phyloP scores from a whole-genome alignment of 768 basidiomycete genomes.

The Russula sp. region DNA sequence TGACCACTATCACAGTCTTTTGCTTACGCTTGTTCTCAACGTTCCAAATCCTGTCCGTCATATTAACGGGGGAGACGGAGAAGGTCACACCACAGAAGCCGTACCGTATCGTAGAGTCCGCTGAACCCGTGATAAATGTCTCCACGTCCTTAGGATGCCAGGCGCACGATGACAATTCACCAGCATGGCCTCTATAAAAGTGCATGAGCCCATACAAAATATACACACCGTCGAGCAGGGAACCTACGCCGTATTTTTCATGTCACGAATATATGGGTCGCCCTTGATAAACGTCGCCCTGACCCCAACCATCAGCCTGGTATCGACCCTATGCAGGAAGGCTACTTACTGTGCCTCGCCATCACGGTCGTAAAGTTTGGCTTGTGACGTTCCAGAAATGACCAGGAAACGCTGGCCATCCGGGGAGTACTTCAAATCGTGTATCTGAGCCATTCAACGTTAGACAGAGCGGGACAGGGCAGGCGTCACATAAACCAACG shows the following conservation, averaged over 20 bases:
- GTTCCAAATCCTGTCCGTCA: slow-evolving; percentile 77
- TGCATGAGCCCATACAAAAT: slow-evolving; percentile 1
- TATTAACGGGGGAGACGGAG: slow-evolving; percentile 4
- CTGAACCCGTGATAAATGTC: slow-evolving; percentile 87
- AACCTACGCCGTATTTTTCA: slow-evolving; percentile 94
- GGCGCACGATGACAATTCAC: slow-evolving; percentile 79
- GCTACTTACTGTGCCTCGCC: slow-evolving; percentile 83
- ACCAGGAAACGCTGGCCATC: slow-evolving; percentile 83
- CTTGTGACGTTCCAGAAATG: slow-evolving; percentile 81
- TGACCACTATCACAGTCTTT: slow-evolving; percentile 93
- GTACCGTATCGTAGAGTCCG: slow-evolving; percentile 91
- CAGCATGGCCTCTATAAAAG: slow-evolving; percentile 77
- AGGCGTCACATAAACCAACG: slow-evolving; percentile 40
- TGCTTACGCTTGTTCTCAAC: slow-evolving; percentile 89
- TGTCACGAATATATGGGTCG: slow-evolving; percentile 96
- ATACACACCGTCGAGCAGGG: slow-evolving; percentile 2
- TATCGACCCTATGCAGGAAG: slow-evolving; percentile 26
- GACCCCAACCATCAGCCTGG: slow-evolving; percentile 44
- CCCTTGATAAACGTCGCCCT: slow-evolving; percentile 86
- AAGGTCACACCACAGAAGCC: slow-evolving; percentile 19
- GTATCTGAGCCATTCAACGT: slow-evolving; percentile 48
- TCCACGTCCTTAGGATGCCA: slow-evolving; percentile 90
- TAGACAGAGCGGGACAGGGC: slow-evolving; percentile 6
- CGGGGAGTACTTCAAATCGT: slow-evolving; percentile 85
- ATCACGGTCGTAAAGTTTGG: slow-evolving; percentile 86